These are phyloP conservation scores for Zoysia matrella DNA, from an alignment of 202 grass and related monocot species.

Conservation along the genomic window DNA sequence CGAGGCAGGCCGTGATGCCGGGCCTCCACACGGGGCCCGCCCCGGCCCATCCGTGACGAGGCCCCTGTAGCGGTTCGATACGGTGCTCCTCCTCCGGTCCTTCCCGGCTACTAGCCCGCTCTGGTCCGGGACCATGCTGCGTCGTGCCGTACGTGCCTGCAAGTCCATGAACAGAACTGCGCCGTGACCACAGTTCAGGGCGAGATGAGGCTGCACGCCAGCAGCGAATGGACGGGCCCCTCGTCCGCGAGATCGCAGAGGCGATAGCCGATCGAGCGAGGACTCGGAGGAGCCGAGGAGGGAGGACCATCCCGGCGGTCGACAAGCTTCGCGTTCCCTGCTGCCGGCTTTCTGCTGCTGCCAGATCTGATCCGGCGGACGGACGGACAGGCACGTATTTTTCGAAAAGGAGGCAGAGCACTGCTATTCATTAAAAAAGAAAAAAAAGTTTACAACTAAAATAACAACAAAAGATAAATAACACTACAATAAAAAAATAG, in stretches of 20 bases:
- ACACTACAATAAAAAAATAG: too few species aligned
- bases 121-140: background rate
- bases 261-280: background rate
- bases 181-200: conserved; percentile 39
- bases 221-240: background rate
- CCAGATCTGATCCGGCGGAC: conserved; percentile 27
- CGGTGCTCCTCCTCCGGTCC: background rate
- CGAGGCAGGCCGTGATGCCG: too few species aligned
- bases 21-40: background rate
- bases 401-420: too few species aligned
- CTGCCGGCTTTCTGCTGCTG: conserved; percentile 36
- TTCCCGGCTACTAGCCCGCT: background rate
- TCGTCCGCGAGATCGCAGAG: background rate
- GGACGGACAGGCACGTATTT: background rate
- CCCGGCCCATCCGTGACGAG: background rate
- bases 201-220: conserved; percentile 2
- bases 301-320: background rate
- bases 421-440: too few species aligned
- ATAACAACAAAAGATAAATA: too few species aligned
- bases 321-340: conserved; percentile 29
- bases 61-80: conserved; percentile 16
- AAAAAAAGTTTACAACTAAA: too few species aligned
- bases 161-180: conserved; percentile 31
- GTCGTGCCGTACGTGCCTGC: background rate
- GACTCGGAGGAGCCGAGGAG: too few species aligned